Evolutionary conservation across 1,139 yeast genomes (phyloP).

Genomic region (Taphrina wiesneri): DNA sequence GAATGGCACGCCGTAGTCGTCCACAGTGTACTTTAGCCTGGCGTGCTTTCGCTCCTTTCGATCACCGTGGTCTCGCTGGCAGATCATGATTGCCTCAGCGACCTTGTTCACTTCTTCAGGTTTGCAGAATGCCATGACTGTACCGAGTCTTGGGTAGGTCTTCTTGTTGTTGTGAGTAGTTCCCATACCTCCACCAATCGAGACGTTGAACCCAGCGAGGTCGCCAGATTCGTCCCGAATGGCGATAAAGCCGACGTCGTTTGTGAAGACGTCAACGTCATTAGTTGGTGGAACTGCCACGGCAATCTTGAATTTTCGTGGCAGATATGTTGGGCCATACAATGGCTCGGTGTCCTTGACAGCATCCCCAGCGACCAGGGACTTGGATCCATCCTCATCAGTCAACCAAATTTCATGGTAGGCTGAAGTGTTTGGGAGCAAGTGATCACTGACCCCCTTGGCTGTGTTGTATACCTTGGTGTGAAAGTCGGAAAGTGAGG

Average conservation of each 20-base stretch:
- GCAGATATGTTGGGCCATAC: constrained; percentile 83
- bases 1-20: constrained; percentile 81
- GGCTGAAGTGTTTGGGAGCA: constrained; percentile 89
- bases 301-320: constrained; percentile 93
- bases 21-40: constrained; percentile 93
- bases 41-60: constrained; percentile 97
- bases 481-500: constrained; percentile 80
- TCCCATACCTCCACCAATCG: constrained; percentile 99
- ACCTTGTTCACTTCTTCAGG: constrained; percentile 70
- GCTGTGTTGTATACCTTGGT: constrained; percentile 68
- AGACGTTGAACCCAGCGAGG: constrained; percentile 73
- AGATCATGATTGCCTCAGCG: constrained; percentile 88
- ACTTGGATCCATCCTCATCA: constrained; percentile 75
- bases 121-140: constrained; percentile 73
- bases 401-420: constrained; percentile 95
- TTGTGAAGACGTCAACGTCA: constrained; percentile 95
- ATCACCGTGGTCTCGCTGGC: constrained; percentile 94
- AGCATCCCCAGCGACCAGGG: constrained; percentile 71
- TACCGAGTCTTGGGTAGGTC: constrained; percentile 94
- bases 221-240: constrained; percentile 68
- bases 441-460: constrained; percentile 68
- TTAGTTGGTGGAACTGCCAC: constrained; percentile 95
- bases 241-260: constrained; percentile 90
- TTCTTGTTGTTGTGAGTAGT: constrained; percentile 94
- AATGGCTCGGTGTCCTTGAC: constrained; percentile 74